Evolutionary conservation across 2,329 filamentous ascomycete species (phyloP).

Genomic region (Chalaropsis thielavioides): DNA sequence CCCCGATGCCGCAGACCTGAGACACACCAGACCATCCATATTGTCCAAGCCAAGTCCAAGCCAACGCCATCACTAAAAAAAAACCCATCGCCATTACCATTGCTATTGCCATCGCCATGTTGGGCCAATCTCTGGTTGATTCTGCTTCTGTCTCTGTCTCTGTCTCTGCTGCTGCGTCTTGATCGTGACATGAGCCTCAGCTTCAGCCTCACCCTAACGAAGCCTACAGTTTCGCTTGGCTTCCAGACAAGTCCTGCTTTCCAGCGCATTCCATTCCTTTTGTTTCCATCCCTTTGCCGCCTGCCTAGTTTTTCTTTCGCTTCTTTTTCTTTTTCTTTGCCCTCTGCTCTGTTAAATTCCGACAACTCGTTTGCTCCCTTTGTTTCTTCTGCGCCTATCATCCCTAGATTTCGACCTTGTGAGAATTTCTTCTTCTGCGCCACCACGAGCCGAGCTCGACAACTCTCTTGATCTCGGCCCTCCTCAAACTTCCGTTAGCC

Average conservation of each 20-base stretch:
- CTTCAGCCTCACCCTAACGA: background rate
- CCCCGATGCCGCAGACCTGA: background rate
- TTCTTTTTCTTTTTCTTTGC: conserved; percentile 2
- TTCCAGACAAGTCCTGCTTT: no score
- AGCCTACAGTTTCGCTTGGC: no score
- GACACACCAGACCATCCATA: background rate
- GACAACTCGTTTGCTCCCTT: background rate
- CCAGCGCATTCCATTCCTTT: background rate
- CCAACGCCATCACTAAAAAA: background rate
- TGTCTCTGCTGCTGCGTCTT: background rate
- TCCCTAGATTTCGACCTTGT: background rate
- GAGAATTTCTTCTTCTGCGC: background rate
- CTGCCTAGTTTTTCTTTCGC: background rate
- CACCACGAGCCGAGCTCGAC: no score
- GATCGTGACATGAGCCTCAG: background rate
- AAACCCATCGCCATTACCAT: background rate
- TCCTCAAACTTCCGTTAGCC: background rate
- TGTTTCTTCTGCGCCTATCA: background rate
- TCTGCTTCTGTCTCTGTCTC: background rate
- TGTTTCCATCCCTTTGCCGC: background rate
- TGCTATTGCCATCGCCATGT: background rate
- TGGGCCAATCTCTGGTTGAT: background rate
- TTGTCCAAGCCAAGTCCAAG: background rate
- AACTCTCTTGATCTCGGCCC: background rate
- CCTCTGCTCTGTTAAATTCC: background rate